Conservation (phyloP, 495 filamentous ascomycete species). For the Penicillium herquei region DNA sequence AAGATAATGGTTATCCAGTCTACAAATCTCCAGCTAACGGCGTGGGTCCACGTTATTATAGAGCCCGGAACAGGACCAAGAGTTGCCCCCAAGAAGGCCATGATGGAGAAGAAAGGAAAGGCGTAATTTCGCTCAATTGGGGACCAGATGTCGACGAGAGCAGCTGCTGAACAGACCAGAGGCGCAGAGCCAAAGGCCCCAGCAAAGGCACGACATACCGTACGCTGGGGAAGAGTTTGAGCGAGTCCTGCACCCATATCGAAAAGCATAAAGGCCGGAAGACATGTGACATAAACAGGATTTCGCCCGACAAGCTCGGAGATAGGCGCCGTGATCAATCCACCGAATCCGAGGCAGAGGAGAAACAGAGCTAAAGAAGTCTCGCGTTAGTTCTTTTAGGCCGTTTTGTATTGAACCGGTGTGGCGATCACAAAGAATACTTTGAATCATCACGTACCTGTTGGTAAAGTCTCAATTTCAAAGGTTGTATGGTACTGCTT, state of each 20-base stretch:
- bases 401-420: constrained; percentile 9
- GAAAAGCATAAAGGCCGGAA: constrained; percentile 43
- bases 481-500: constrained; percentile 7
- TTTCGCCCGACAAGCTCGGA: constrained; percentile 55
- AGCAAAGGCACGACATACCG: constrained; percentile 40
- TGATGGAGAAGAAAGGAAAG: constrained; percentile 42
- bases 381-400: background rate
- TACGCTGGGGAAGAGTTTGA: constrained; percentile 37
- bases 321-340: constrained; percentile 41
- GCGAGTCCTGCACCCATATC: constrained; percentile 41
- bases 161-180: constrained; percentile 28
- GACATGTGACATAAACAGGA: constrained; percentile 43
- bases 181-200: constrained; percentile 47
- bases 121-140: constrained; percentile 38
- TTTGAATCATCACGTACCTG: constrained; percentile 17
- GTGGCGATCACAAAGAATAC: constrained; percentile 25
- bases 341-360: constrained; percentile 52
- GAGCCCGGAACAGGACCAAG: constrained; percentile 44
- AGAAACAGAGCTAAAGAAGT: constrained; percentile 42
- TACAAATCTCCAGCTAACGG: constrained; percentile 41
- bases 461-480: constrained; percentile 14
- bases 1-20: constrained; percentile 46
- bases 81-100: constrained; percentile 43
- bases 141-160: constrained; percentile 42
- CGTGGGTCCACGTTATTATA: constrained; percentile 26